A percentile compares a stretch with the other conserved stretches of the same genome.
Conservation (phyloP, 2,329 filamentous ascomycete species). For the Fusarium miscanthi region DNA sequence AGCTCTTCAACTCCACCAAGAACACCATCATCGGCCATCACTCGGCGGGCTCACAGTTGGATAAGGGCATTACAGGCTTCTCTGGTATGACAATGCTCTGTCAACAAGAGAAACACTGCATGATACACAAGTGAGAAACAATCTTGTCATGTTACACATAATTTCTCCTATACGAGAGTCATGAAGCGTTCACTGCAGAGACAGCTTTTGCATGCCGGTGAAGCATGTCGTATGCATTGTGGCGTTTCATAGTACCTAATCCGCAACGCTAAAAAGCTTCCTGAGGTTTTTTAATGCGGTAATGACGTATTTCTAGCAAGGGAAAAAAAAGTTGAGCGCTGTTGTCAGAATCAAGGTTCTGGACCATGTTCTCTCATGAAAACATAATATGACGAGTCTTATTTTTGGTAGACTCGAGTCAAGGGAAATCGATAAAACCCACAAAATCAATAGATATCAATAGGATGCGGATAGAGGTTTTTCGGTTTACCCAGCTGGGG, state of each 20-base stretch:
- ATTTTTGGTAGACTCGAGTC: background rate
- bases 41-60: slow-evolving; percentile 25
- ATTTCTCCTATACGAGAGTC: slow-evolving; percentile 33
- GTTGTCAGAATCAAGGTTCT: slow-evolving; percentile 32
- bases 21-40: slow-evolving; percentile 36
- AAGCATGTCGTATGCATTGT: slow-evolving; percentile 27
- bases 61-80: background rate
- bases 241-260: slow-evolving; percentile 25
- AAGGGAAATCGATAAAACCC: background rate
- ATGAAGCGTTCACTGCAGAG: slow-evolving; percentile 23
- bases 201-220: slow-evolving; percentile 35
- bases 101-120: slow-evolving; percentile 5
- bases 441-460: slow-evolving; percentile 2
- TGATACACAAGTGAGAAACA: background rate
- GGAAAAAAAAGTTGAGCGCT: background rate
- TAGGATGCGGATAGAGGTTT: background rate
- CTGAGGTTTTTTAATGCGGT: slow-evolving; percentile 8
- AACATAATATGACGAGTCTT: slow-evolving; percentile 8
- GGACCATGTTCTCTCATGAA: slow-evolving; percentile 13
- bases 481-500: slow-evolving; percentile 20
- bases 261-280: slow-evolving; percentile 25
- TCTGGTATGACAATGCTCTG: background rate
- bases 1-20: slow-evolving; percentile 34
- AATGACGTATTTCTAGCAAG: slow-evolving; percentile 40
- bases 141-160: slow-evolving; percentile 18